phyloP scores from a whole-genome alignment of 2,329 filamentous ascomycete species.

The Rhexocercosporidium sp. region DNA sequence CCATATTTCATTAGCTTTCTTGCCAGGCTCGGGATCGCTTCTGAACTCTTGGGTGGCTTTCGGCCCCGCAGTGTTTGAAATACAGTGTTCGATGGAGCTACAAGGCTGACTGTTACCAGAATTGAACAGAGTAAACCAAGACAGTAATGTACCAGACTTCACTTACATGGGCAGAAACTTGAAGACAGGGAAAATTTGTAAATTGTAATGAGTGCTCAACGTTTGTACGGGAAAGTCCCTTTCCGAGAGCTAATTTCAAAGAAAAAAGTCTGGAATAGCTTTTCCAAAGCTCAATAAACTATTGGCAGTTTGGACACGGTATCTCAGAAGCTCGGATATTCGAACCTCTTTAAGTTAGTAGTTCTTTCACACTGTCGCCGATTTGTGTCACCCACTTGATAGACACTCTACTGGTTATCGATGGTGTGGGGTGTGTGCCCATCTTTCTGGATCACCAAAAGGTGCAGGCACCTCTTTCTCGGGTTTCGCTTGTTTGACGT shows the following conservation, averaged over 20 bases:
- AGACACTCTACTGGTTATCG: background rate
- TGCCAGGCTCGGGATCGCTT: background rate
- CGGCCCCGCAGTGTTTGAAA: background rate
- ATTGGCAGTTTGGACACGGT: too few relatives aligned
- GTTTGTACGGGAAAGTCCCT: background rate
- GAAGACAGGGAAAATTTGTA: background rate
- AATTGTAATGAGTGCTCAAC: background rate
- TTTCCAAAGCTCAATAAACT: too few relatives aligned
- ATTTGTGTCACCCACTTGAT: background rate
- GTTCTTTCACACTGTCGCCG: background rate
- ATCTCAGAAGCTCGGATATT: background rate
- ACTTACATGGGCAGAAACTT: too few relatives aligned
- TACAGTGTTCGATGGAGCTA: background rate
- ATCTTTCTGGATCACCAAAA: background rate
- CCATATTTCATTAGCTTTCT: slow-evolving; percentile 7
- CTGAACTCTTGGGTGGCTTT: background rate
- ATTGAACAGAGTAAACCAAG: background rate
- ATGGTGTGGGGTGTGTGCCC: background rate
- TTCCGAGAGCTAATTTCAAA: background rate
- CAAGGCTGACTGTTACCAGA: background rate
- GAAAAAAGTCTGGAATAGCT: too few relatives aligned
- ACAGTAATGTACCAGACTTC: background rate
- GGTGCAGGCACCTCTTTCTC: slow-evolving; percentile 1
- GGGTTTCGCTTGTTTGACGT: slow-evolving; percentile 1
- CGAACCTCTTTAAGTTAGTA: background rate